These are phyloP conservation scores for Pyrrhoderma lamaoense DNA, from an alignment of 1,284 basidiomycete species.

Conservation along the genomic window DNA sequence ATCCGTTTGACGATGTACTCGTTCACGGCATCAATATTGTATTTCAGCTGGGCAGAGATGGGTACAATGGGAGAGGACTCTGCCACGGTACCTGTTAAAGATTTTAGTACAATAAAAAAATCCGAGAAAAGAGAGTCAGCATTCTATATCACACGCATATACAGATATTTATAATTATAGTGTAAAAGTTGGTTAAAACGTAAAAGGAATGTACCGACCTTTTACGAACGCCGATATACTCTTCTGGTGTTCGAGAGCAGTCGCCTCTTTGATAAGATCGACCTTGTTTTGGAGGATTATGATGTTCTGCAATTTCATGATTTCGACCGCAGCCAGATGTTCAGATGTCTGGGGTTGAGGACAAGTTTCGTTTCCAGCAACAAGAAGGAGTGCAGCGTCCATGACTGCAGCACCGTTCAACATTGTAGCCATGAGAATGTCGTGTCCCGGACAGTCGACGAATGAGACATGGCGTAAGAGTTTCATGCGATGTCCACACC, in stretches of 20 bases:
- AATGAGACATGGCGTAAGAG: conserved; percentile 94
- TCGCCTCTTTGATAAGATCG: conserved; percentile 87
- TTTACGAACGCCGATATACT: conserved; percentile 91
- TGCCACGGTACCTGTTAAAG: conserved; percentile 78
- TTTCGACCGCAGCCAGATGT: conserved; percentile 97
- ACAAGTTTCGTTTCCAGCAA: conserved; percentile 97
- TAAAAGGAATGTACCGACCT: conserved; percentile 54
- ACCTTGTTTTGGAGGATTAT: conserved; percentile 99
- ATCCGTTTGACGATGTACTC: conserved; percentile 98
- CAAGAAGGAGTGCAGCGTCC: conserved; percentile 93
- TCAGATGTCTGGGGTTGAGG: conserved; percentile 99
- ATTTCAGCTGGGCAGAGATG: conserved; percentile 96
- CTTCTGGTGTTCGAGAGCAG: conserved; percentile 89
- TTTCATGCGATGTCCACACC: conserved; percentile 87
- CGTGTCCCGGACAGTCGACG: conserved; percentile 93
- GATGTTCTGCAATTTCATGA: conserved; percentile 98
- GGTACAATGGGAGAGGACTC: conserved; percentile 97
- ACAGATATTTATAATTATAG: neutral
- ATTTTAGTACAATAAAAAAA: too few relatives aligned
- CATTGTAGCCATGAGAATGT: conserved; percentile 99
- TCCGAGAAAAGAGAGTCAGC: too few relatives aligned
- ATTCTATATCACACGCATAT: conserved; percentile 16
- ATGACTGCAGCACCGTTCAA: conserved; percentile 99
- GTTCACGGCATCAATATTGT: conserved; percentile 99
- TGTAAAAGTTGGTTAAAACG: neutral